phyloP scores from a whole-genome alignment of 176 grass and related monocot species.

The Triticum aestivum region IWGSC_CS_RefSeq_v2.1 NC_057800.1:46563789-46564288 shows the following conservation, averaged over 20 bases:
- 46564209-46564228: not conserved
- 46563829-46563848: not conserved
- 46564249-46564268: not conserved
- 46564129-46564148: not conserved
- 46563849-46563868: too few relatives aligned
- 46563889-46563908: not conserved
- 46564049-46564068: too few relatives aligned
- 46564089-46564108: not conserved
- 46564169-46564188: not conserved
- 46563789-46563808: not conserved
- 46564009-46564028: too few relatives aligned
- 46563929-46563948: not conserved
- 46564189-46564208: not conserved
- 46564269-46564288: not conserved
- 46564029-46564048: too few relatives aligned
- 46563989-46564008: too few relatives aligned
- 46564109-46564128: not conserved
- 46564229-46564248: not conserved
- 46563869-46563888: too few relatives aligned
- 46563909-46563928: not conserved
- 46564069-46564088: not conserved
- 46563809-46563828: not conserved
- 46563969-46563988: too few relatives aligned
- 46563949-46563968: not conserved
- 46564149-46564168: not conserved